phyloP scores from a whole-genome alignment of 352 stramenopile genomes.

The Pythium aristosporum region DNA sequence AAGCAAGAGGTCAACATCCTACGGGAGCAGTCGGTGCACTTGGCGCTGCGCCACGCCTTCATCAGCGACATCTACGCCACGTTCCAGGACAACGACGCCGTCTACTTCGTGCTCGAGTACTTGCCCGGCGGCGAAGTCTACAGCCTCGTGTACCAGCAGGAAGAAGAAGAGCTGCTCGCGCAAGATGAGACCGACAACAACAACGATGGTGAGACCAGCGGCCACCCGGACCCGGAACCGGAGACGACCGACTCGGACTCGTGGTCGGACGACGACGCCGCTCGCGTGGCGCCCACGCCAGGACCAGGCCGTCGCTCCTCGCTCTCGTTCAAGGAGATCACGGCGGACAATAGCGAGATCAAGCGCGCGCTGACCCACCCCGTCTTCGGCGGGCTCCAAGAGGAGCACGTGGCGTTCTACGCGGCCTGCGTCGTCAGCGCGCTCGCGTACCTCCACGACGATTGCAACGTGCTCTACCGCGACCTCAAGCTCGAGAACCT shows the following conservation, averaged over 20 bases:
- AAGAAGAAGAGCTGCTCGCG: conserved; percentile 40
- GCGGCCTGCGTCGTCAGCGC: conserved; percentile 91
- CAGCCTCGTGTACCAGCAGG: conserved; percentile 80
- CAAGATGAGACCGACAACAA: conserved; percentile 22
- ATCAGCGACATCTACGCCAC: conserved; percentile 58
- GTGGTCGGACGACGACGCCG: conserved; percentile 13
- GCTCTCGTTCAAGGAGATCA: not conserved
- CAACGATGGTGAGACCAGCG: conserved; percentile 4
- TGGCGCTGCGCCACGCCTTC: conserved; percentile 57
- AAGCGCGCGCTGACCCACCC: conserved; percentile 35
- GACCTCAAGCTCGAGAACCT: conserved; percentile 90
- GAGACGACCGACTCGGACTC: conserved; percentile 15
- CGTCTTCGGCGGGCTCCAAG: conserved; percentile 69
- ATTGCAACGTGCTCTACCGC: conserved; percentile 63
- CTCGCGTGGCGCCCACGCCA: not conserved
- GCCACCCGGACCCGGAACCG: conserved; percentile 18
- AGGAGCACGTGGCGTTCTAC: conserved; percentile 93
- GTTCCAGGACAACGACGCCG: conserved; percentile 68
- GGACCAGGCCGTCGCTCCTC: not conserved
- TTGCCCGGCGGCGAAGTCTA: conserved; percentile 80
- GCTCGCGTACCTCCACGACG: conserved; percentile 81
- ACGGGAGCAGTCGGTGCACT: conserved; percentile 65
- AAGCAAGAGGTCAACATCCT: conserved; percentile 70
- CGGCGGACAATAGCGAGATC: conserved; percentile 39
- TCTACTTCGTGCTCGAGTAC: conserved; percentile 82